Percentiles rank a stretch among this genome's conserved stretches.
These are phyloP conservation scores for Monosporozyma servazzii DNA, from an alignment of 805 yeast species.

Conservation along the genomic window DNA sequence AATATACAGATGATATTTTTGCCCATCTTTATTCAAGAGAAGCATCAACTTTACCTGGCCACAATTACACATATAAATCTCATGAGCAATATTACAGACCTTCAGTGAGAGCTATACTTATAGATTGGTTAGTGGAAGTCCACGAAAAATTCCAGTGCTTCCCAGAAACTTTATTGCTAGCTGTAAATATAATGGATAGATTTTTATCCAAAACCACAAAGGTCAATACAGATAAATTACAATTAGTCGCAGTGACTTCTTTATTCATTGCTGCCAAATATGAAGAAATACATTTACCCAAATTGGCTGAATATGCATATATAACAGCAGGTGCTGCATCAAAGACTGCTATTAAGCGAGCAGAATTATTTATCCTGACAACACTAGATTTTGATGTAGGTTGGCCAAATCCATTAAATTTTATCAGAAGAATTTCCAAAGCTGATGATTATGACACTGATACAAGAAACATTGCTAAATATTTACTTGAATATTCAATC, in stretches of 20 bases:
- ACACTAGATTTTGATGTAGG: slow-evolving; percentile 65
- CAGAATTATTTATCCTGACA: slow-evolving; percentile 71
- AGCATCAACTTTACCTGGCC: slow-evolving; percentile 55
- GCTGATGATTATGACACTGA: slow-evolving; percentile 85
- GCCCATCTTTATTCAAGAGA: slow-evolving; percentile 64
- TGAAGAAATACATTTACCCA: slow-evolving; percentile 86
- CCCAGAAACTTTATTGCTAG: slow-evolving; percentile 78
- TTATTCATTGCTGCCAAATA: slow-evolving; percentile 86
- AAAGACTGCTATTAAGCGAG: slow-evolving; percentile 71
- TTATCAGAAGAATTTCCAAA: slow-evolving; percentile 76
- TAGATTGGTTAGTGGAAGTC: slow-evolving; percentile 92
- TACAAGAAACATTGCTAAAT: slow-evolving; percentile 78
- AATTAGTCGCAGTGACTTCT: slow-evolving; percentile 77
- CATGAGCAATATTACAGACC: slow-evolving; percentile 57
- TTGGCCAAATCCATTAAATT: slow-evolving; percentile 86
- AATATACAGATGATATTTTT: slow-evolving; percentile 81
- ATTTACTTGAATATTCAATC: slow-evolving; percentile 65
- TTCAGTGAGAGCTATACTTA: slow-evolving; percentile 72
- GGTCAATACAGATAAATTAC: slow-evolving; percentile 71
- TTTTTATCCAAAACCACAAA: slow-evolving; percentile 59
- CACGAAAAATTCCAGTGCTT: slow-evolving; percentile 73
- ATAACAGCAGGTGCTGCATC: slow-evolving; percentile 81
- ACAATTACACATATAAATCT: slow-evolving; percentile 45
- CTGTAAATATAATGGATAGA: slow-evolving; percentile 81
- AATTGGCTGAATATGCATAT: slow-evolving; percentile 75